Percentiles rank a stretch among this genome's conserved stretches.
Conservation (phyloP, 352 stramenopile genomes). For the Phytopythium sindhum region DNA sequence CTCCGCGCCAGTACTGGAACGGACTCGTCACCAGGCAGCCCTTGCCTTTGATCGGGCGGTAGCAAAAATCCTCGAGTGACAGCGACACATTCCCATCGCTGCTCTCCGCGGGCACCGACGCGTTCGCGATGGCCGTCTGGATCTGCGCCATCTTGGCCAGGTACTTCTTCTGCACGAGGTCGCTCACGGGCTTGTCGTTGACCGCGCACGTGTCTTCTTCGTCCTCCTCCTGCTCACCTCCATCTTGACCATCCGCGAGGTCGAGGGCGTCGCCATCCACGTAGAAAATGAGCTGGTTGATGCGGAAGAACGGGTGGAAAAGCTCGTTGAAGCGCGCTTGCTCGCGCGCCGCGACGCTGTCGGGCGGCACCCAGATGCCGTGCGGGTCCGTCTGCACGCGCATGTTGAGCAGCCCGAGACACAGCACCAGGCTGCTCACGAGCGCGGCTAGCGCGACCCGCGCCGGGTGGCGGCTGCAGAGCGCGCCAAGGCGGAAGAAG, state of each 20-base stretch:
- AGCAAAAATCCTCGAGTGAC: constrained; percentile 71
- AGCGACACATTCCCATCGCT: constrained; percentile 32
- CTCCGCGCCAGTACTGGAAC: constrained; percentile 75
- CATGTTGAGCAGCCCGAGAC: constrained; percentile 55
- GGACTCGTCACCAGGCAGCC: constrained; percentile 81
- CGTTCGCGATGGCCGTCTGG: constrained; percentile 50
- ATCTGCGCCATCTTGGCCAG: constrained; percentile 61
- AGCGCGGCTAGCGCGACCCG: constrained; percentile 44
- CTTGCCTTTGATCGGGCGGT: constrained; percentile 70
- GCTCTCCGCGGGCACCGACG: constrained; percentile 17
- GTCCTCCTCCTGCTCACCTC: not conserved
- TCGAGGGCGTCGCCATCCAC: constrained; percentile 17
- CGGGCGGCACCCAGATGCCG: constrained; percentile 73
- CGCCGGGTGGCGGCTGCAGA: constrained; percentile 46
- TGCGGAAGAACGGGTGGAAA: constrained; percentile 84
- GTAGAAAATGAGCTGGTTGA: constrained; percentile 87
- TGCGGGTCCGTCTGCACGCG: constrained; percentile 75
- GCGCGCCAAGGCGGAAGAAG: constrained; percentile 53
- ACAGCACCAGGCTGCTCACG: constrained; percentile 46
- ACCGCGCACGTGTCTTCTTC: not conserved
- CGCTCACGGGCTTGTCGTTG: constrained; percentile 13
- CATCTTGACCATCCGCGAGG: constrained; percentile 5
- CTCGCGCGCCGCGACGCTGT: constrained; percentile 55
- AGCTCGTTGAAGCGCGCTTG: constrained; percentile 74
- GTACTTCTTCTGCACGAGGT: constrained; percentile 61